Percentiles rank a stretch among this genome's conserved stretches.
These are phyloP conservation scores for Zopfia rhizophila DNA, from an alignment of 2,329 filamentous ascomycete genomes.

Conservation along the genomic window DNA sequence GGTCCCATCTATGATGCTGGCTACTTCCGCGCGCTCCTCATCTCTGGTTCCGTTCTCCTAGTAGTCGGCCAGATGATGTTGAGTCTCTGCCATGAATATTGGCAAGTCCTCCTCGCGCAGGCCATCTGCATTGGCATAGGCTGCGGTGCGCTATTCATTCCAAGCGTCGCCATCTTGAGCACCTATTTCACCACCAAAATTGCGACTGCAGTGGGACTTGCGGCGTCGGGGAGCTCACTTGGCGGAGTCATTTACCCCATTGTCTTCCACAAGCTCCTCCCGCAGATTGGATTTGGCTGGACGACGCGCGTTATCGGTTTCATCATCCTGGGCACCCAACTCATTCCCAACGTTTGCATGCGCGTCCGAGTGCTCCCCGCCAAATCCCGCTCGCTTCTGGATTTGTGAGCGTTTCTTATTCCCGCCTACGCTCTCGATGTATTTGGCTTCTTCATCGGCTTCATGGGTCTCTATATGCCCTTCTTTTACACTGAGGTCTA, in stretches of 20 bases:
- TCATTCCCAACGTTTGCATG: slow-evolving; percentile 45
- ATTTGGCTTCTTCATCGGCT: slow-evolving; percentile 49
- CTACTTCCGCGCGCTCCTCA: slow-evolving; percentile 50
- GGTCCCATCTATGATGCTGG: slow-evolving; percentile 57
- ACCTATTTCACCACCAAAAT: slow-evolving; percentile 55
- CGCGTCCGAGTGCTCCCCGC: slow-evolving; percentile 51
- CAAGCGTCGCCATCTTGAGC: slow-evolving; percentile 52
- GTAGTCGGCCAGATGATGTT: slow-evolving; percentile 59
- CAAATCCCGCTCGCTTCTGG: slow-evolving; percentile 48
- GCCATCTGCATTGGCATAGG: slow-evolving; percentile 54
- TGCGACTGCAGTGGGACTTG: slow-evolving; percentile 52
- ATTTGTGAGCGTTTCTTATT: slow-evolving; percentile 50
- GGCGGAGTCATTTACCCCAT: slow-evolving; percentile 59
- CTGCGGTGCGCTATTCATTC: slow-evolving; percentile 49
- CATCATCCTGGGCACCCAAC: slow-evolving; percentile 60
- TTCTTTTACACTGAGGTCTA: slow-evolving; percentile 63
- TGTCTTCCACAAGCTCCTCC: slow-evolving; percentile 63
- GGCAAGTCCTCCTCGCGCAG: slow-evolving; percentile 56
- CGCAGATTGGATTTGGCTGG: slow-evolving; percentile 67
- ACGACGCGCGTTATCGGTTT: slow-evolving; percentile 71
- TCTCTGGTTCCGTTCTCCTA: slow-evolving; percentile 50
- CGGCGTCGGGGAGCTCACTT: slow-evolving; percentile 50
- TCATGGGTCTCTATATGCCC: slow-evolving; percentile 53
- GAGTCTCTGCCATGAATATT: slow-evolving; percentile 53
- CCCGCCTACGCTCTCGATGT: slow-evolving; percentile 49